Evolutionary conservation across 306 rosid species (phyloP).

Genomic region (Neltuma alba): DNA sequence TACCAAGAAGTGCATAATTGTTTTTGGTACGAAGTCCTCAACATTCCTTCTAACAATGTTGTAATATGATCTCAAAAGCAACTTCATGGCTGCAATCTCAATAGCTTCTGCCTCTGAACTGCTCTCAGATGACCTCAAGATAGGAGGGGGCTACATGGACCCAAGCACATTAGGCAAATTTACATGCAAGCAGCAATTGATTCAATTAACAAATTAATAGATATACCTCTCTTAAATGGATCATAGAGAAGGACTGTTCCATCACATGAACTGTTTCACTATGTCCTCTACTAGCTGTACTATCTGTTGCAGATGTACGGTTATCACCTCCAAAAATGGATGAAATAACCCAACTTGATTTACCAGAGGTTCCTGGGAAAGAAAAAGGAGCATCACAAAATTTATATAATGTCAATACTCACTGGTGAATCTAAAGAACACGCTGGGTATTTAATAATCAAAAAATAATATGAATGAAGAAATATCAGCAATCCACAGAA

Average conservation of each 20-base stretch:
- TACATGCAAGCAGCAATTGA: conserved; percentile 25
- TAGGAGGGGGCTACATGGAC: conserved; percentile 74
- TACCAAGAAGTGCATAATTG: conserved; percentile 98
- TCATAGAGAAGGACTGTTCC: conserved; percentile 65
- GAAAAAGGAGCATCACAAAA: conserved; percentile 31
- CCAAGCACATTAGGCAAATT: conserved; percentile 20
- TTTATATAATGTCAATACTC: conserved; percentile 10
- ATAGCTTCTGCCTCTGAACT: conserved; percentile 70
- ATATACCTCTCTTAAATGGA: conserved; percentile 85
- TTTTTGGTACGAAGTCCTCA: conserved; percentile 87
- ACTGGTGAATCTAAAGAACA: conserved; percentile 19
- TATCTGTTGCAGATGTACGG: conserved; percentile 64
- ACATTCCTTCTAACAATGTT: conserved; percentile 86
- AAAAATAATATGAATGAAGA: not conserved
- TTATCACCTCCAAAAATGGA: conserved; percentile 80
- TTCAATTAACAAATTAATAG: not conserved
- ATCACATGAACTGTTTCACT: conserved; percentile 58
- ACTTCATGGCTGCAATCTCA: conserved; percentile 76
- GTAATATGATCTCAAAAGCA: conserved; percentile 85
- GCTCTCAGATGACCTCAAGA: conserved; percentile 79
- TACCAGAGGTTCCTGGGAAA: conserved; percentile 59
- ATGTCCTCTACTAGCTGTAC: conserved; percentile 45
- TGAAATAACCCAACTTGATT: conserved; percentile 83
- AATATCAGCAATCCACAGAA: not conserved
- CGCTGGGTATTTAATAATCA: conserved; percentile 7